phyloP scores from a whole-genome alignment of 2,329 filamentous ascomycete genomes.

The Aspergillus sp. region DNA sequence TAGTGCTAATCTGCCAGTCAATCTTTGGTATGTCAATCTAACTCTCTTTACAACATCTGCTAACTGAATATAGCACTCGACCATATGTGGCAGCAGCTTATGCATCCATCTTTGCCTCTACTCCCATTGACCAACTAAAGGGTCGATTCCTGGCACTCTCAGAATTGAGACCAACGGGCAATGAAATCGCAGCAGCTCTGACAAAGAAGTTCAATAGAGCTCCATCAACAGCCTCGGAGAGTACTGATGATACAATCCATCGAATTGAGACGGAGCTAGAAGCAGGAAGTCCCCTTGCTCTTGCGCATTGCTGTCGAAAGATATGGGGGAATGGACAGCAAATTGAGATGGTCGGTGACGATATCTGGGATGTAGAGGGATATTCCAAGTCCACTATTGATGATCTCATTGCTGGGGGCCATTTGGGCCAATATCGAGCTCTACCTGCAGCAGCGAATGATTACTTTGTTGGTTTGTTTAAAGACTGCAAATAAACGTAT shows the following conservation, averaged over 20 bases:
- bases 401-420: neutral
- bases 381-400: slow-evolving; percentile 4
- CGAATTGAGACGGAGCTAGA: slow-evolving; percentile 2
- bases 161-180: slow-evolving; percentile 9
- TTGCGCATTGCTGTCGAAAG: slow-evolving; percentile 11
- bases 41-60: no score
- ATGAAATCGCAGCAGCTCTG: slow-evolving; percentile 6
- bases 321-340: slow-evolving; percentile 11
- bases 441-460: neutral
- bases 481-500: no score
- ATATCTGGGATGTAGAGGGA: slow-evolving; percentile 11
- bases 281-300: neutral
- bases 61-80: slow-evolving; percentile 4
- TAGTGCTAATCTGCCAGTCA: slow-evolving; percentile 3
- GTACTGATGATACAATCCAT: slow-evolving; percentile 1
- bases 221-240: neutral
- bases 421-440: neutral
- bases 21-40: slow-evolving; percentile 8
- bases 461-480: neutral
- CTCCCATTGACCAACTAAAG: slow-evolving; percentile 4
- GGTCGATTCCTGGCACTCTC: slow-evolving; percentile 7
- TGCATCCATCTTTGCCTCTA: slow-evolving; percentile 9
- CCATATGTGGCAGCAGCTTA: slow-evolving; percentile 14
- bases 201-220: neutral
- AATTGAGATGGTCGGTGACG: slow-evolving; percentile 2